These are phyloP conservation scores for Phytophthora cactorum DNA, from an alignment of 352 stramenopile genomes.

Conservation along the genomic window DNA sequence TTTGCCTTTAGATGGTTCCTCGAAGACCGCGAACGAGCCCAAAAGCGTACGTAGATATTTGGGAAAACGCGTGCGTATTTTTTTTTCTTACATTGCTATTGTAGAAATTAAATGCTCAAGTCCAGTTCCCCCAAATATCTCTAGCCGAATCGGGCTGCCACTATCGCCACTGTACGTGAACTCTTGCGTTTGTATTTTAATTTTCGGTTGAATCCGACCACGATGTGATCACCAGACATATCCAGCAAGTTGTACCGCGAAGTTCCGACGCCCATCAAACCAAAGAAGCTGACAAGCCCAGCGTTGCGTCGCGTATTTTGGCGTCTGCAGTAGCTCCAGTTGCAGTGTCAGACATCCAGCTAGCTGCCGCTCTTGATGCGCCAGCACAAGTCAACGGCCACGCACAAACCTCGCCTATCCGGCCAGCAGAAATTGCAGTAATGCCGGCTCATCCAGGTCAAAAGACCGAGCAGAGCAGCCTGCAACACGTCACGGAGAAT, in stretches of 20 bases:
- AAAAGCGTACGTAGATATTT: slow-evolving; percentile 19
- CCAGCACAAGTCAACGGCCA: background rate
- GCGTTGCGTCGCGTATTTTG: slow-evolving; percentile 27
- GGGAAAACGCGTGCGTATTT: background rate
- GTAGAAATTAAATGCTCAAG: slow-evolving; percentile 2
- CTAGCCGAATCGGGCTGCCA: background rate
- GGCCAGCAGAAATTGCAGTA: slow-evolving; percentile 9
- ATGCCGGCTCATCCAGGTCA: background rate
- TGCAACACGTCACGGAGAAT: slow-evolving; percentile 12
- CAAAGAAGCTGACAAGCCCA: slow-evolving; percentile 17
- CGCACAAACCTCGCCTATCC: slow-evolving; percentile 4
- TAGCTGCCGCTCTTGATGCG: background rate
- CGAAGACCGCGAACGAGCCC: slow-evolving; percentile 30
- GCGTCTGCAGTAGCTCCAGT: slow-evolving; percentile 12
- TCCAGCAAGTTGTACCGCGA: slow-evolving; percentile 7
- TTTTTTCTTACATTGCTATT: background rate
- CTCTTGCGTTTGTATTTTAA: background rate
- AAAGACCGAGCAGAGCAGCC: background rate
- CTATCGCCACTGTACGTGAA: slow-evolving; percentile 21
- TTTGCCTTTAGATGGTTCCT: slow-evolving; percentile 37
- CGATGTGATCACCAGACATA: slow-evolving; percentile 7
- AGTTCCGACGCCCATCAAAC: background rate
- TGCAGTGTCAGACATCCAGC: background rate
- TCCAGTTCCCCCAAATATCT: background rate
- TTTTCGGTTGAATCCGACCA: background rate